Conservation (phyloP, 2,329 filamentous ascomycete genomes). For the Fusarium sacchari region DNA sequence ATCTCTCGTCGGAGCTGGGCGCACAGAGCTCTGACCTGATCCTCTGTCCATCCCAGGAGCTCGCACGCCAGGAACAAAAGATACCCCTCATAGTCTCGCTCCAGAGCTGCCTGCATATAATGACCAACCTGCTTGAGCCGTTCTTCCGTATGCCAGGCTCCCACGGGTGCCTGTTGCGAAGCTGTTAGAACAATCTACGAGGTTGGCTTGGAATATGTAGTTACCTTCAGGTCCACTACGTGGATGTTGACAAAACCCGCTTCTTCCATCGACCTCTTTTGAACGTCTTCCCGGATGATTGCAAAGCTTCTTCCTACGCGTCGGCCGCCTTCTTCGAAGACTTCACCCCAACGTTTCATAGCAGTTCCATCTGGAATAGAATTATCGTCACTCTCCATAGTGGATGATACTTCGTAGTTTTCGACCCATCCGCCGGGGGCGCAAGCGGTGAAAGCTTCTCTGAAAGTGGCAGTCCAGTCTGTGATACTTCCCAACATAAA, state of each 20-base stretch:
- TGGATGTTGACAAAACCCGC: constrained; percentile 7
- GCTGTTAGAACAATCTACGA: not conserved
- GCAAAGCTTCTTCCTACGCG: constrained; percentile 3
- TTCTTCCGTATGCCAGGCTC: constrained; percentile 1
- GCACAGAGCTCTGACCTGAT: not conserved
- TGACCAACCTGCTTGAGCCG: not conserved
- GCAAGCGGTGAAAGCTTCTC: not conserved
- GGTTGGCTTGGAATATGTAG: fast-evolving
- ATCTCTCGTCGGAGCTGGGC: constrained; percentile 1
- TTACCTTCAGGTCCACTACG: constrained; percentile 8
- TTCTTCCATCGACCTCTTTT: constrained; percentile 5
- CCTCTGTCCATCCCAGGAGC: constrained; percentile 1
- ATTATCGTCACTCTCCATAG: constrained; percentile 10
- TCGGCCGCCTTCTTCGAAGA: constrained; percentile 3
- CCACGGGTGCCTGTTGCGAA: not conserved
- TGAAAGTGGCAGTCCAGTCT: not conserved
- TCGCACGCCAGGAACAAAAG: constrained; percentile 13
- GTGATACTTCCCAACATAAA: constrained; percentile 17
- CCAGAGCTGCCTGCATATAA: constrained; percentile 9
- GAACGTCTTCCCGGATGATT: not conserved
- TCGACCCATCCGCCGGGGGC: constrained; percentile 2
- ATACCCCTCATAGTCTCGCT: constrained; percentile 16
- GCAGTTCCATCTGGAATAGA: constrained; percentile 7
- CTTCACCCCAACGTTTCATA: constrained; percentile 7
- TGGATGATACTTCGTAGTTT: constrained; percentile 3